phyloP scores from a whole-genome alignment of 2,329 filamentous ascomycete genomes.

The Botrytis cinerea region DNA sequence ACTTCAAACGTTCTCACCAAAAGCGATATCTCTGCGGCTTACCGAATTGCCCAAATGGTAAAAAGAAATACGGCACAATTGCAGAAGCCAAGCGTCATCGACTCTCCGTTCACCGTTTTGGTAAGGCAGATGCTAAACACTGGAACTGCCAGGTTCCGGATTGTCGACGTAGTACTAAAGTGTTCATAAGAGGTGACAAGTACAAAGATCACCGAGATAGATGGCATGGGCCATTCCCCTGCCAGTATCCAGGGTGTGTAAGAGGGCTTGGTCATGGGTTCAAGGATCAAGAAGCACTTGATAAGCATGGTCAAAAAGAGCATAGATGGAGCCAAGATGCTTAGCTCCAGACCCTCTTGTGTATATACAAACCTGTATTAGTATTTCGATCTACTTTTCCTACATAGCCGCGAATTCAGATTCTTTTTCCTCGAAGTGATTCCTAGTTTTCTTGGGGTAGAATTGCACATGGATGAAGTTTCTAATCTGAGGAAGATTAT shows the following conservation, averaged over 20 bases:
- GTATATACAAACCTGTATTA: background rate
- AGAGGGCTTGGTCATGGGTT: conserved; percentile 6
- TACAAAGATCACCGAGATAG: background rate
- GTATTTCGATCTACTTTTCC: background rate
- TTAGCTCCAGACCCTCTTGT: background rate
- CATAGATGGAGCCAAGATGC: background rate
- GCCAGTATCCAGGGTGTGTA: background rate
- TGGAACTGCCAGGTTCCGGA: background rate
- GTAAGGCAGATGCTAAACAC: background rate
- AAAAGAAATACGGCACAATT: background rate
- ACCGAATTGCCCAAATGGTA: background rate
- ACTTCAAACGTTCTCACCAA: background rate
- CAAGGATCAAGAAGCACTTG: background rate
- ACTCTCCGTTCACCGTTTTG: background rate
- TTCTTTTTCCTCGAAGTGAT: background rate
- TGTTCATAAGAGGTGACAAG: background rate
- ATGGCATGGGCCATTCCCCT: background rate
- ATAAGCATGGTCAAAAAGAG: background rate
- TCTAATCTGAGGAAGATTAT: background rate
- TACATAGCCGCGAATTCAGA: background rate
- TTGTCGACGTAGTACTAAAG: background rate
- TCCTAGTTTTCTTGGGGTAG: background rate
- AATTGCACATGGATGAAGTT: background rate
- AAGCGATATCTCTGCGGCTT: background rate
- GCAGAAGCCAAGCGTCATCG: background rate